A percentile compares a stretch with the other conserved stretches of the same genome.
Conservation (phyloP, 2,329 filamentous ascomycete genomes). For the Colletotrichum sp. region DNA sequence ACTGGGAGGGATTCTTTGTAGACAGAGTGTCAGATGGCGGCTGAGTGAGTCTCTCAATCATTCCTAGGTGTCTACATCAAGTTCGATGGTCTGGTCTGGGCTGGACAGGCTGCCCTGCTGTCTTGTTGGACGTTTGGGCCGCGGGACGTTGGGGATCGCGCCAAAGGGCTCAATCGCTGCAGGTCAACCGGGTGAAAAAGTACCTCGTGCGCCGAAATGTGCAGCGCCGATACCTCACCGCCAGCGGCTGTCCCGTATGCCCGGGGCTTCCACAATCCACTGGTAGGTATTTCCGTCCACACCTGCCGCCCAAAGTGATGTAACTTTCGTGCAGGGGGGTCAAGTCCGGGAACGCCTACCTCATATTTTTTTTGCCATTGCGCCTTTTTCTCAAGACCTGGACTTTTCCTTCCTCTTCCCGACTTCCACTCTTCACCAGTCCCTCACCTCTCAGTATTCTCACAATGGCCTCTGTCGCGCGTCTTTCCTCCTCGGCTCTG, state of each 20-base stretch:
- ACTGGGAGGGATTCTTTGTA: background rate
- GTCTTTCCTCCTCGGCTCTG: constrained; percentile 81
- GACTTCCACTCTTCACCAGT: constrained; percentile 31
- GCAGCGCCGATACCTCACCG: constrained; percentile 4
- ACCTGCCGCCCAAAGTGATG: constrained; percentile 12
- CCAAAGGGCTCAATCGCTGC: background rate
- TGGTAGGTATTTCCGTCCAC: constrained; percentile 16
- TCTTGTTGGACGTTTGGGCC: constrained; percentile 9
- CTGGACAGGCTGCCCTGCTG: background rate
- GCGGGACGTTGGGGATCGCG: constrained; percentile 10
- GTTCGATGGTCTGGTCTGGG: constrained; percentile 5
- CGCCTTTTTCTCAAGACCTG: constrained; percentile 25
- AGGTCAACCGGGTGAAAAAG: constrained; percentile 5
- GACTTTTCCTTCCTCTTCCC: constrained; percentile 29
- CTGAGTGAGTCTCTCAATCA: constrained; percentile 9
- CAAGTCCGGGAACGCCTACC: constrained; percentile 18
- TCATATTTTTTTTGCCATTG: constrained; percentile 25
- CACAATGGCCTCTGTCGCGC: constrained; percentile 84
- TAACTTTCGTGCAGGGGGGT: constrained; percentile 18
- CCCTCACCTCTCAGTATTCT: constrained; percentile 26
- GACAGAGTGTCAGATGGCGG: constrained; percentile 1
- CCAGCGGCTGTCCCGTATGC: constrained; percentile 6
- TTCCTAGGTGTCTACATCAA: background rate
- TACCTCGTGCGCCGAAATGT: background rate
- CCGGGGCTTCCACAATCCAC: constrained; percentile 2